These are phyloP conservation scores for Colletotrichum sp. DNA, from an alignment of 2,329 filamentous ascomycete species.

Conservation along the genomic window DNA sequence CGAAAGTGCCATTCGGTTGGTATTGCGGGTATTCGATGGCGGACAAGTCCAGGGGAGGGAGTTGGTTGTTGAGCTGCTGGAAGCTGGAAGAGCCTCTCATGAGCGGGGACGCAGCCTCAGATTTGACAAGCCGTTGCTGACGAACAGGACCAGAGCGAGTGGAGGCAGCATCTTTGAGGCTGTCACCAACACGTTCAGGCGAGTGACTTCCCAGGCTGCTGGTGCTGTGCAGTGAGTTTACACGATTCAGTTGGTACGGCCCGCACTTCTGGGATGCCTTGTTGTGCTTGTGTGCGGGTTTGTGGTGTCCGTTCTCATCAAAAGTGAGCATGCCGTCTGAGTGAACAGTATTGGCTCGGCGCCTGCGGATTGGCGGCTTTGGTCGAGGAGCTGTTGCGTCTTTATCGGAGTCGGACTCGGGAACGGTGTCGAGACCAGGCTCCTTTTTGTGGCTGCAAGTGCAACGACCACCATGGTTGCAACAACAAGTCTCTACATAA, in stretches of 20 bases:
- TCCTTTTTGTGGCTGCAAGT: conserved; percentile 71
- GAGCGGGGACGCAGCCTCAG: conserved; percentile 65
- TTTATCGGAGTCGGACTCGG: conserved; percentile 66
- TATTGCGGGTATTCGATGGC: conserved; percentile 56
- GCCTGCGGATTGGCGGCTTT: conserved; percentile 52
- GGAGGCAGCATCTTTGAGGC: conserved; percentile 40
- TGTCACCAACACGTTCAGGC: conserved; percentile 45
- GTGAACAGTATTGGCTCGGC: conserved; percentile 66
- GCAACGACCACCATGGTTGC: conserved; percentile 72
- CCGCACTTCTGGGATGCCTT: conserved; percentile 66
- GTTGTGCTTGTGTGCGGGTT: conserved; percentile 64
- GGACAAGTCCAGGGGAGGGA: conserved; percentile 66
- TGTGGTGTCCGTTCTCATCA: conserved; percentile 70
- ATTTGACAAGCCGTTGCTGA: conserved; percentile 61
- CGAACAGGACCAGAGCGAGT: conserved; percentile 42
- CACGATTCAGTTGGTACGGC: conserved; percentile 65
- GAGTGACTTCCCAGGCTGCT: conserved; percentile 54
- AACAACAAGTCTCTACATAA: conserved; percentile 69
- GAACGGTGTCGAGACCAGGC: conserved; percentile 63
- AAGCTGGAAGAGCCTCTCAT: conserved; percentile 54
- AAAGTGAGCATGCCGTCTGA: conserved; percentile 65
- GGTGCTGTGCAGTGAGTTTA: conserved; percentile 61
- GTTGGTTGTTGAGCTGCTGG: conserved; percentile 55
- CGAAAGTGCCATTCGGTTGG: conserved; percentile 51
- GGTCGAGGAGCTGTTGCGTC: conserved; percentile 40